A percentile compares a stretch with the other conserved stretches of the same genome.
These are phyloP conservation scores for Chionographis japonica DNA, from an alignment of 106 monocot genomes.

Conservation along the genomic window DNA sequence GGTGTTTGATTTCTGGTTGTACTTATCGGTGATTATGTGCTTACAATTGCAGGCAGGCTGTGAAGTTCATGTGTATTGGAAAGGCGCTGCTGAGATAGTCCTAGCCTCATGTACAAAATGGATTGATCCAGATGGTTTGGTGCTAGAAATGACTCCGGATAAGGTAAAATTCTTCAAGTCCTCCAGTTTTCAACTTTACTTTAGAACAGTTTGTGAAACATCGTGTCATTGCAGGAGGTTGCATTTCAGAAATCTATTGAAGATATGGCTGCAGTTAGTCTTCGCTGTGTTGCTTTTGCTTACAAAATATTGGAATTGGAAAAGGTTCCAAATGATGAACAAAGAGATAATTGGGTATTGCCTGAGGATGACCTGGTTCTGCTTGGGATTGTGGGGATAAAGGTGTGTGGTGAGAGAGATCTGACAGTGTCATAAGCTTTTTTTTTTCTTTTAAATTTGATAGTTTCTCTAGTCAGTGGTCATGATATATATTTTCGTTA, in stretches of 20 bases:
- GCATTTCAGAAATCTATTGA: constrained; percentile 78
- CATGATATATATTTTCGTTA: too few species aligned
- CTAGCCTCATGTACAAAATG: constrained; percentile 72
- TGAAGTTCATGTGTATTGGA: constrained; percentile 92
- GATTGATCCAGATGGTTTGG: constrained; percentile 61
- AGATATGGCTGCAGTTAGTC: constrained; percentile 74
- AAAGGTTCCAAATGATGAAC: constrained; percentile 62
- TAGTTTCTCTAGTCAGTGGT: too few species aligned
- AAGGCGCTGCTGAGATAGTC: constrained; percentile 95
- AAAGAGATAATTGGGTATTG: constrained; percentile 51
- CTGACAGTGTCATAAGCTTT: background rate
- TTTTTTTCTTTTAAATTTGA: too few species aligned
- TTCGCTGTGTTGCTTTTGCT: constrained; percentile 89
- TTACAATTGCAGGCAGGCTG: constrained; percentile 38
- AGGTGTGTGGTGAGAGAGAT: constrained; percentile 37
- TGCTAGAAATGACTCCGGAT: constrained; percentile 39
- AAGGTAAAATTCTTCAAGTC: constrained; percentile 23
- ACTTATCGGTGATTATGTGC: background rate
- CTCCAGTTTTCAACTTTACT: background rate
- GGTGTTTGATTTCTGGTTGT: background rate
- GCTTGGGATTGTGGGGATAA: constrained; percentile 82
- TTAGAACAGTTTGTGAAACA: background rate
- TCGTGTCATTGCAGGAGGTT: constrained; percentile 32
- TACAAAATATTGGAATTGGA: constrained; percentile 49
- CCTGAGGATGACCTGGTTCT: constrained; percentile 79